phyloP scores from a whole-genome alignment of 73 alveolate species.

The Paramecium caudatum region DNA sequence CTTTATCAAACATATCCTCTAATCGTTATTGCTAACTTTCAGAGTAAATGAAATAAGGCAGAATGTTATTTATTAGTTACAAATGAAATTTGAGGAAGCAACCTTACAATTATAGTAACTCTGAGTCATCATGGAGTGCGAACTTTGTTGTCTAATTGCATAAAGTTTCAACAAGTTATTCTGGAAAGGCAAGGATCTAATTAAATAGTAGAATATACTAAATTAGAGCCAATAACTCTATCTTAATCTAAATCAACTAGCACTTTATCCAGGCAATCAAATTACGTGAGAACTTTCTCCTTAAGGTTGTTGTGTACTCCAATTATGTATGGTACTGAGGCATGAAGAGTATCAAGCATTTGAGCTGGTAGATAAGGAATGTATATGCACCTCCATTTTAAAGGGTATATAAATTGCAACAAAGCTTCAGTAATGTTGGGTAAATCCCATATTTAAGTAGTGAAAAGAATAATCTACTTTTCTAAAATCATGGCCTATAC shows the following conservation, averaged over 20 bases:
- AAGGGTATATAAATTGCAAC: slow-evolving; percentile 60
- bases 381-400: slow-evolving; percentile 71
- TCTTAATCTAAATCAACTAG: slow-evolving; percentile 72
- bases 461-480: slow-evolving; percentile 59
- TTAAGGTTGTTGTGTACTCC: slow-evolving; percentile 61
- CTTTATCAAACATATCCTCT: slow-evolving; percentile 43
- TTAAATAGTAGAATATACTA: background rate
- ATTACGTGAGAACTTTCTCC: slow-evolving; percentile 53
- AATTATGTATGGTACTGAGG: slow-evolving; percentile 65
- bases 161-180: slow-evolving; percentile 7
- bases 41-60: slow-evolving; percentile 23
- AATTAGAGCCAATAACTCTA: slow-evolving; percentile 42
- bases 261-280: slow-evolving; percentile 68
- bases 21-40: background rate
- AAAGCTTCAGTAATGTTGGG: slow-evolving; percentile 64
- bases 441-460: slow-evolving; percentile 58
- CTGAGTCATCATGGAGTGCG: background rate
- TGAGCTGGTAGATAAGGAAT: slow-evolving; percentile 74
- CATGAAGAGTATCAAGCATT: slow-evolving; percentile 68
- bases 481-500: slow-evolving; percentile 57
- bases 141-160: background rate
- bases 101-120: background rate
- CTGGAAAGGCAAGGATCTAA: slow-evolving; percentile 36
- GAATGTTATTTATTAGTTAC: slow-evolving; percentile 18
- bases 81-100: slow-evolving; percentile 19